A percentile compares a stretch with the other conserved stretches of the same genome.
phyloP scores from a whole-genome alignment of 257 asterid species.

The Scutellaria minor region DNA sequence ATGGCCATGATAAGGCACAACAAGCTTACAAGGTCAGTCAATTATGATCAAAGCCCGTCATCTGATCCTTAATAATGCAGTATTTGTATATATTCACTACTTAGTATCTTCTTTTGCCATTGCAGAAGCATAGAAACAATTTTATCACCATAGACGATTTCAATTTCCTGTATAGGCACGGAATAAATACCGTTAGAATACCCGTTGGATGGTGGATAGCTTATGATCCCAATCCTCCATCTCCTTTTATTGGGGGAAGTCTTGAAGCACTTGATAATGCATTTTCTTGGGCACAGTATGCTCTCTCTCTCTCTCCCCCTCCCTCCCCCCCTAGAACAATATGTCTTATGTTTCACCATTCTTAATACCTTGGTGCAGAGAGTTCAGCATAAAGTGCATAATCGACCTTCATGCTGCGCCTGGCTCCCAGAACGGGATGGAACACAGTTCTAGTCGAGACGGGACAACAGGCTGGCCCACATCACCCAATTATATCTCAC shows the following conservation, averaged over 20 bases:
- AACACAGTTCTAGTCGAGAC: constrained; percentile 87
- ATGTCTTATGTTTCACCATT: constrained; percentile 12
- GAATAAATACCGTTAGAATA: constrained; percentile 78
- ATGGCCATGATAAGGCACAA: constrained; percentile 66
- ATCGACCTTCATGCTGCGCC: constrained; percentile 92
- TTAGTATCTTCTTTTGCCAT: constrained; percentile 30
- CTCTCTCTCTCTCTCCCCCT: constrained; percentile 26
- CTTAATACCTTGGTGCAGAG: constrained; percentile 44
- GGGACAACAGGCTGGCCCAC: constrained; percentile 80
- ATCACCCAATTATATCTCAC: constrained; percentile 51
- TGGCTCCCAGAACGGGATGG: constrained; percentile 88
- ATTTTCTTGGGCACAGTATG: constrained; percentile 88
- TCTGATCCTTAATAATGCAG: neutral
- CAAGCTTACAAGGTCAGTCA: constrained; percentile 60
- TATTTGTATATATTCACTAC: neutral
- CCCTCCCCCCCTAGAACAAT: neutral
- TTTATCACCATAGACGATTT: constrained; percentile 75
- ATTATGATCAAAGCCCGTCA: neutral
- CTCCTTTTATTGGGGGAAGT: constrained; percentile 74
- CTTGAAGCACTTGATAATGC: constrained; percentile 85
- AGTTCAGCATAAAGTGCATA: constrained; percentile 71
- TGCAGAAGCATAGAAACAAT: constrained; percentile 76
- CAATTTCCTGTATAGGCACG: constrained; percentile 67
- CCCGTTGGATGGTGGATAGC: constrained; percentile 99
- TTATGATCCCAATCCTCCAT: constrained; percentile 70